Conservation (phyloP, 768 basidiomycete genomes). For the Sistotremastrum suecicum region DNA sequence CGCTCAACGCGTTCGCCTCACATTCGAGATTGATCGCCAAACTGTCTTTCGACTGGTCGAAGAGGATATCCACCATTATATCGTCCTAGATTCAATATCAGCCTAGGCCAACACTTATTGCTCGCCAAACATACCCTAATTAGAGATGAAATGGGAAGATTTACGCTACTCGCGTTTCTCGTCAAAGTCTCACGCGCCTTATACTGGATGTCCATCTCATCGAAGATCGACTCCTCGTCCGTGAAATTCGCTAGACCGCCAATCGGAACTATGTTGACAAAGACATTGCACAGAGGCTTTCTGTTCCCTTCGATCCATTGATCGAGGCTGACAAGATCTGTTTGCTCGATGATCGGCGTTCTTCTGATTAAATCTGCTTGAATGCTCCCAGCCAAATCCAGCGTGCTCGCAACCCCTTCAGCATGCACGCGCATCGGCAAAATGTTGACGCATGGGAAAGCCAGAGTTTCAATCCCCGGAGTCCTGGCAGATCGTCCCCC, state of each 20-base stretch:
- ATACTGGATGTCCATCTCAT: too few species aligned
- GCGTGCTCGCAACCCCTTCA: slow-evolving; percentile 4
- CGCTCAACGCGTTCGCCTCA: slow-evolving; percentile 8
- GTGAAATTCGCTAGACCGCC: background rate
- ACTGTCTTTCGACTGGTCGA: background rate
- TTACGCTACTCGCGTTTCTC: too few species aligned
- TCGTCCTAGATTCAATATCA: slow-evolving; percentile 14
- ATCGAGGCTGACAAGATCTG: slow-evolving; percentile 21
- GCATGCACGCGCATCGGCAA: slow-evolving; percentile 22
- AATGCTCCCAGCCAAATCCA: slow-evolving; percentile 19
- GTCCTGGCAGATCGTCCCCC: slow-evolving; percentile 25
- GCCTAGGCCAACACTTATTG: too few species aligned
- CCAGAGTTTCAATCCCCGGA: slow-evolving; percentile 22
- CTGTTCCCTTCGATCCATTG: slow-evolving; percentile 20
- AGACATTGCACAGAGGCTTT: slow-evolving; percentile 27
- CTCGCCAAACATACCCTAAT: too few species aligned
- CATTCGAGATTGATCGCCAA: slow-evolving; percentile 14
- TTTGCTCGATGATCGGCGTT: slow-evolving; percentile 28
- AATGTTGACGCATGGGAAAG: slow-evolving; percentile 31
- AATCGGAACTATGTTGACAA: slow-evolving; percentile 28
- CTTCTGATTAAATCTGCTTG: slow-evolving; percentile 23
- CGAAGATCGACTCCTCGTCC: too few species aligned
- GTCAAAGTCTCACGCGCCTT: too few species aligned
- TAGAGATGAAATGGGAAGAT: too few species aligned
- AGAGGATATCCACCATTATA: slow-evolving; percentile 19